phyloP scores from a whole-genome alignment of 78 protist species.

The Dictyostelium brefeldianum region DNA sequence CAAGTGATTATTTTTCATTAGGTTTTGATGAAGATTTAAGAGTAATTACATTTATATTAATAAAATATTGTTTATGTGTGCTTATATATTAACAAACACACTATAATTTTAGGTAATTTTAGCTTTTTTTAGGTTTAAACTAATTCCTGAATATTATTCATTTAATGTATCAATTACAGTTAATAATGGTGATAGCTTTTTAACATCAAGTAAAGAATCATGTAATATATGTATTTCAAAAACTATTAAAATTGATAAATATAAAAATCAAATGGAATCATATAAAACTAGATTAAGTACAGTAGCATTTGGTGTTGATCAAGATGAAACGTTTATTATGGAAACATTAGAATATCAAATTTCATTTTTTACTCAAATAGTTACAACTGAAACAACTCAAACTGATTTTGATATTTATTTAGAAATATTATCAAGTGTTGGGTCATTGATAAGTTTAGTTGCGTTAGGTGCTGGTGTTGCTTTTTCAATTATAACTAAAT shows the following conservation, averaged over 20 bases:
- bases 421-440: background rate
- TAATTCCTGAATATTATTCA: background rate
- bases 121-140: background rate
- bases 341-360: background rate
- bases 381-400: background rate
- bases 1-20: background rate
- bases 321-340: background rate
- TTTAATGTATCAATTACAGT: background rate
- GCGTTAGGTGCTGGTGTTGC: background rate
- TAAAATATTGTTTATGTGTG: no score
- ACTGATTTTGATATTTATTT: background rate
- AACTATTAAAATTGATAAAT: background rate
- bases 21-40: background rate
- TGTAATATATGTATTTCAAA: background rate
- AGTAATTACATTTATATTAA: no score
- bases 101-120: background rate
- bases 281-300: background rate
- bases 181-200: background rate
- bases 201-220: background rate
- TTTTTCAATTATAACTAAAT: background rate
- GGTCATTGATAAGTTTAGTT: background rate
- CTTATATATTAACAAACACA: no score
- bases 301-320: background rate
- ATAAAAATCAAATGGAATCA: background rate
- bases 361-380: background rate